Conservation (phyloP, 2,329 filamentous ascomycete species). For the Sporothrix globosa region DNA sequence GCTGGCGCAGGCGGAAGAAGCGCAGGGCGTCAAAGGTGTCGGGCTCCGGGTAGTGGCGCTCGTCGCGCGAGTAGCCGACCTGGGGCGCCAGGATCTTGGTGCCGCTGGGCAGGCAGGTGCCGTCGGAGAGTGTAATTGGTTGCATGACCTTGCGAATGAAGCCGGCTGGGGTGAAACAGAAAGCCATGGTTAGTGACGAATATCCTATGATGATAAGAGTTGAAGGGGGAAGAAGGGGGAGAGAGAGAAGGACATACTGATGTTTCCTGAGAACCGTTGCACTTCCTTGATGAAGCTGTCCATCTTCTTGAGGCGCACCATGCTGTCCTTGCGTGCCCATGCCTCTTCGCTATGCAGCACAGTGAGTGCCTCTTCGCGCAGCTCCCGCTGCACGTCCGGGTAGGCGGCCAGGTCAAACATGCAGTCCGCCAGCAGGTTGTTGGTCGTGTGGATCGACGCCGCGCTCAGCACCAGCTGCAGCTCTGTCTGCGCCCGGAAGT, state of each 20-base stretch:
- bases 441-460: constrained; percentile 53
- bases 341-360: constrained; percentile 49
- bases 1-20: constrained; percentile 52
- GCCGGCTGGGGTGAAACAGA: constrained; percentile 41
- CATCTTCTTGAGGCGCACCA: constrained; percentile 51
- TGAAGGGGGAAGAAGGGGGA: not conserved
- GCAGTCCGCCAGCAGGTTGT: constrained; percentile 52
- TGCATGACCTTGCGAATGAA: constrained; percentile 53
- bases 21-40: constrained; percentile 54
- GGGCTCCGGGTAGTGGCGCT: constrained; percentile 47
- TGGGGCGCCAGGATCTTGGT: constrained; percentile 50
- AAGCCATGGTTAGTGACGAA: not conserved
- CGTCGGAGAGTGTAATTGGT: constrained; percentile 51
- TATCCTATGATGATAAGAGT: not conserved
- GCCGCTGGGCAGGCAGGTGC: constrained; percentile 49
- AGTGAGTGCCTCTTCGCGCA: constrained; percentile 53
- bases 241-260: constrained; percentile 43
- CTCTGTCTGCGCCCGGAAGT: constrained; percentile 47
- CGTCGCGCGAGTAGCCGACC: constrained; percentile 49
- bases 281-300: constrained; percentile 56
- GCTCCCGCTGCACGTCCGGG: constrained; percentile 52
- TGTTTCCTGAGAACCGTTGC: constrained; percentile 48
- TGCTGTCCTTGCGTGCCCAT: constrained; percentile 50
- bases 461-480: constrained; percentile 52
- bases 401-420: constrained; percentile 55